Evolutionary conservation across 2,329 filamentous ascomycete species (phyloP), one percentile per base, ranked within the genome.

Genomic region (Trichoderma breve): DNA sequence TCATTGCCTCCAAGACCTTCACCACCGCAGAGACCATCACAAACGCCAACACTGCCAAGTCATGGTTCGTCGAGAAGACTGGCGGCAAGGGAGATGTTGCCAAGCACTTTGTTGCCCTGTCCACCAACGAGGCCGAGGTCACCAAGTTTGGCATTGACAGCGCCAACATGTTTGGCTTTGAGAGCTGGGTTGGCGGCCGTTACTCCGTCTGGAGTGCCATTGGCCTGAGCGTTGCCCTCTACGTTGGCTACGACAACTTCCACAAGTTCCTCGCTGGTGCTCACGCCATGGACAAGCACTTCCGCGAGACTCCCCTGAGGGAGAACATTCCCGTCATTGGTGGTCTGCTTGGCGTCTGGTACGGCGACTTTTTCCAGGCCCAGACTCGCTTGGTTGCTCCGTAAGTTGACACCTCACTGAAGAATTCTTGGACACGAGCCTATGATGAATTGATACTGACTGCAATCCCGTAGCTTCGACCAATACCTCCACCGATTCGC

Each of bases 141-240:
- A 94, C 93, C 84, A 98, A 98, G 88, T 99, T 99, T 79, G 96
- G 96, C 76, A 99, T 99, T 79, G 95, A 98, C 85, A 92, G 91
- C 84, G 95, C 95, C 89, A 99, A 98, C 89, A 99, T 99, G 96
- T 99, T 99, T 80, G 95, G 94, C 78, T 99, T 99, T 82, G 95
- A 95, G 84, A 97, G 93, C 84, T 99, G 96, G 96, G 95, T 98
- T 67, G 96, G 96, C 82, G 96, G 96, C 72, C 93, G 96, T 73
- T 99, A 99, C 89, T 97, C 94, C 73, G 96, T 99, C 76, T 99
- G 96, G 96, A 97, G 94, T 77, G 96, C 96, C 82, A 99, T 99
- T 80, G 96, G 96, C 77, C 87, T 99, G 74, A 97, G 94, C 75
- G 95, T 99, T 72, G 92, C 92, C 77, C 88, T 99, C 76, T 97